These are phyloP conservation scores for Phytophthora tubulina DNA, from an alignment of 352 stramenopile species.

Conservation along the genomic window DNA sequence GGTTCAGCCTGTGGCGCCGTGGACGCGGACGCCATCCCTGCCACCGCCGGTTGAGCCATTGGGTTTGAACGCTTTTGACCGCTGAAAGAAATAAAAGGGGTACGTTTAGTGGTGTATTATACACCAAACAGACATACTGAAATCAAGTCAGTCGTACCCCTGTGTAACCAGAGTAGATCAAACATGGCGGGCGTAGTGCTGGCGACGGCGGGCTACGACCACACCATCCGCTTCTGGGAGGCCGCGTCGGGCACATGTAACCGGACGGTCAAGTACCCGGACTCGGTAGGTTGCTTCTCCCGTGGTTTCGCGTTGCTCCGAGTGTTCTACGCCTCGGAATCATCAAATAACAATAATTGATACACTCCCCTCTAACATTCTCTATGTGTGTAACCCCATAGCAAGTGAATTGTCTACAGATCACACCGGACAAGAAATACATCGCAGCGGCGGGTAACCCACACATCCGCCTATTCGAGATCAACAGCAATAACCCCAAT, in stretches of 20 bases:
- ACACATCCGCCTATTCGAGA: constrained; percentile 98
- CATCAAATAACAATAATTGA: constrained; percentile 1
- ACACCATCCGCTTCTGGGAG: constrained; percentile 99
- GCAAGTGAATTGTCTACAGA: constrained; percentile 98
- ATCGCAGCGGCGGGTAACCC: constrained; percentile 98
- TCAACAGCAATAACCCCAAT: constrained; percentile 96
- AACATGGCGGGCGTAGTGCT: constrained; percentile 94
- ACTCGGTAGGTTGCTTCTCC: constrained; percentile 76
- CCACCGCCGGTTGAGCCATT: constrained; percentile 33
- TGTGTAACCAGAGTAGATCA: constrained; percentile 14
- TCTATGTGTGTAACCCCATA: constrained; percentile 1
- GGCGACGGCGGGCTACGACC: constrained; percentile 97
- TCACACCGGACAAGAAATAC: constrained; percentile 97
- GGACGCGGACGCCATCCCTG: constrained; percentile 20
- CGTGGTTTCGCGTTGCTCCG: constrained; percentile 1
- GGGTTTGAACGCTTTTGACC: constrained; percentile 8
- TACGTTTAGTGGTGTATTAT: not conserved
- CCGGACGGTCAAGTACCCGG: constrained; percentile 95
- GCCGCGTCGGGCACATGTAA: constrained; percentile 95
- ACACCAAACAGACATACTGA: constrained; percentile 3
- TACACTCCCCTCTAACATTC: not conserved
- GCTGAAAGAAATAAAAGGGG: constrained; percentile 8
- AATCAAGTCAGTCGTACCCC: constrained; percentile 15
- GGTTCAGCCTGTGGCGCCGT: constrained; percentile 17
- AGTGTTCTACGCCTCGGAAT: constrained; percentile 8